These are phyloP conservation scores for Trichosporon sp. DNA, from an alignment of 1,284 basidiomycete genomes.

Conservation along the genomic window DNA sequence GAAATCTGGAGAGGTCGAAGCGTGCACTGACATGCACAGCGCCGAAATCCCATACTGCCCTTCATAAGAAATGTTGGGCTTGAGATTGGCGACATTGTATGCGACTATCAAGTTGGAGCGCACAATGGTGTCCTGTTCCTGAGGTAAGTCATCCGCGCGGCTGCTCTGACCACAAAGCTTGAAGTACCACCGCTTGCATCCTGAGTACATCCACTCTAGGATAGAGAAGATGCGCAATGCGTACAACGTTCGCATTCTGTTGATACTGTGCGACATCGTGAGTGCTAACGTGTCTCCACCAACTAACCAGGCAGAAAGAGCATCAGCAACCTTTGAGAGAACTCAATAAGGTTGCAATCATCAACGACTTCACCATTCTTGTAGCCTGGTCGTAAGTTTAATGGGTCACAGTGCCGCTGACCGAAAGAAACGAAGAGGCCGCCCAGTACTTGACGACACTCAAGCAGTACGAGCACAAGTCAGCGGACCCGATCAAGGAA, in stretches of 20 bases:
- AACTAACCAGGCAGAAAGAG: conserved; percentile 58
- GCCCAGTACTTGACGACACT: conserved; percentile 85
- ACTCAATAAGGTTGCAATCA: conserved; percentile 84
- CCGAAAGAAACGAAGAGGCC: conserved; percentile 73
- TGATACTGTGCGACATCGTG: conserved; percentile 89
- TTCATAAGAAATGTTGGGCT: conserved; percentile 82
- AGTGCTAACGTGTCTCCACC: conserved; percentile 39
- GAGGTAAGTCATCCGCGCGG: conserved; percentile 56
- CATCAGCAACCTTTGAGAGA: conserved; percentile 87
- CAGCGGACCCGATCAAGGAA: conserved; percentile 91
- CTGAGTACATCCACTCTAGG: conserved; percentile 89
- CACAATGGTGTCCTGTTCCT: conserved; percentile 89
- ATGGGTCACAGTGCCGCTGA: background rate
- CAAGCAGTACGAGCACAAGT: conserved; percentile 90
- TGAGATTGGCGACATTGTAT: conserved; percentile 89
- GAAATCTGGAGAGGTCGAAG: background rate
- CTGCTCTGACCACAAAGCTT: conserved; percentile 56
- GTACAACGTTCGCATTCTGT: conserved; percentile 79
- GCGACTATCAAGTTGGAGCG: conserved; percentile 93
- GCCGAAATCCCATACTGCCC: conserved; percentile 82
- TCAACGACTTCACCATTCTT: conserved; percentile 88
- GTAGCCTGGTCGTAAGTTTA: conserved; percentile 80
- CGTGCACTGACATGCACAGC: conserved; percentile 51
- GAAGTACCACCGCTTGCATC: conserved; percentile 92
- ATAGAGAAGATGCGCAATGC: conserved; percentile 78